Conservation (phyloP, 108 stramenopile species). For the Nitzschia sp. region DNA sequence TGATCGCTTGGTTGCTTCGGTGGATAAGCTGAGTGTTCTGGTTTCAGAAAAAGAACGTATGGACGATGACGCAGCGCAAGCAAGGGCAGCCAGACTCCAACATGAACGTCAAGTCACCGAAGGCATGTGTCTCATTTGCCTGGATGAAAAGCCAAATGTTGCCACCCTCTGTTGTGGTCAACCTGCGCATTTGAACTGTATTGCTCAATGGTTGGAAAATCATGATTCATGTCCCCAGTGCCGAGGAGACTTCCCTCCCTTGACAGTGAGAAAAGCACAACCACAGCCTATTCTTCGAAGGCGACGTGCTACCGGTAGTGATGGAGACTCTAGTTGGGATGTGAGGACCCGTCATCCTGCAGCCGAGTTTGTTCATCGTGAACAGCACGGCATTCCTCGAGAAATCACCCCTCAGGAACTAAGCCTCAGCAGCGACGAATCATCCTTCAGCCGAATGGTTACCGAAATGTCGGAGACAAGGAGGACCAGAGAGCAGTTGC, state of each 20-base stretch:
- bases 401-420: too few species aligned
- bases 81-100: constrained; percentile 28
- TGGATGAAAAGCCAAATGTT: constrained; percentile 45
- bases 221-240: constrained; percentile 44
- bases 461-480: too few species aligned
- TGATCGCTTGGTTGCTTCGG: constrained; percentile 20
- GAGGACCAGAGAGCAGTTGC: too few species aligned
- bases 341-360: too few species aligned
- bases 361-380: too few species aligned
- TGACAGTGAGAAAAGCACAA: too few species aligned
- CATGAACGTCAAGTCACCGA: constrained; percentile 42
- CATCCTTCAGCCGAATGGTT: too few species aligned
- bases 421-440: too few species aligned
- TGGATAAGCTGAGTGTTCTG: constrained; percentile 21
- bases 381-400: too few species aligned
- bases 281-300: too few species aligned
- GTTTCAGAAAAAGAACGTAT: constrained; percentile 27
- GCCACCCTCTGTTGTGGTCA: constrained; percentile 55
- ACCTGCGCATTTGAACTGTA: constrained; percentile 54
- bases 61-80: constrained; percentile 38
- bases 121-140: constrained; percentile 45
- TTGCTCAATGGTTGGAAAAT: constrained; percentile 43
- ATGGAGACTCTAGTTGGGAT: too few species aligned
- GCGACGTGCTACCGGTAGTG: too few species aligned
- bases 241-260: constrained; percentile 31